These are phyloP conservation scores for Quercus tomentella DNA, from an alignment of 331 rosid species.

Conservation along the genomic window DNA sequence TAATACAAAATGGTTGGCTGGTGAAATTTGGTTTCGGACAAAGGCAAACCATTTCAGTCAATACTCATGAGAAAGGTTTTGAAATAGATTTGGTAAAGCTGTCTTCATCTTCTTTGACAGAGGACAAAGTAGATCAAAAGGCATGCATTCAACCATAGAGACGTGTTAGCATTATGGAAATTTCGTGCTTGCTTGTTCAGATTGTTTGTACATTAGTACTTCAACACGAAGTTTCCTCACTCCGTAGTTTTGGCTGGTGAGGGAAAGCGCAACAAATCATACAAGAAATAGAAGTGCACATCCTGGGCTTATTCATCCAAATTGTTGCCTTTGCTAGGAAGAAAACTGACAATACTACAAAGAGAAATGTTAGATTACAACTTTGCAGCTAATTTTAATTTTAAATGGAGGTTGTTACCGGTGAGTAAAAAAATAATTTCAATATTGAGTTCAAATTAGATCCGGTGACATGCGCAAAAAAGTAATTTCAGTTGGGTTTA, in stretches of 20 bases:
- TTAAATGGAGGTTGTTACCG: too few relatives aligned
- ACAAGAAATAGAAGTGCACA: neutral
- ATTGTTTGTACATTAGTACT: neutral
- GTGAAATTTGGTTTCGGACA: neutral
- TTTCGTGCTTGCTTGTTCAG: neutral
- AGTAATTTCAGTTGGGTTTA: too few relatives aligned
- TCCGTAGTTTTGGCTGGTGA: neutral
- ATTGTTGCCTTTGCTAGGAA: too few relatives aligned
- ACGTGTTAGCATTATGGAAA: neutral
- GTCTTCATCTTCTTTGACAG: neutral
- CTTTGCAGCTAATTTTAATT: too few relatives aligned
- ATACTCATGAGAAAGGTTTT: neutral
- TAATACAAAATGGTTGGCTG: neutral
- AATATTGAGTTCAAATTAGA: too few relatives aligned
- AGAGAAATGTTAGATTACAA: too few relatives aligned
- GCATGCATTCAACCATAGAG: neutral
- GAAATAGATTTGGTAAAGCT: neutral
- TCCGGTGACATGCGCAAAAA: too few relatives aligned
- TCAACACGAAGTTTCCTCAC: slow-evolving; percentile 12
- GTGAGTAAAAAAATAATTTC: too few relatives aligned
- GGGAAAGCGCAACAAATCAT: neutral
- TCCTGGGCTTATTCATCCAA: neutral
- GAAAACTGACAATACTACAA: neutral
- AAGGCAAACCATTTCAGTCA: neutral
- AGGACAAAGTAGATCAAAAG: neutral